These are phyloP conservation scores for Coffea eugenioides DNA, from an alignment of 257 asterid genomes.

Conservation along the genomic window DNA sequence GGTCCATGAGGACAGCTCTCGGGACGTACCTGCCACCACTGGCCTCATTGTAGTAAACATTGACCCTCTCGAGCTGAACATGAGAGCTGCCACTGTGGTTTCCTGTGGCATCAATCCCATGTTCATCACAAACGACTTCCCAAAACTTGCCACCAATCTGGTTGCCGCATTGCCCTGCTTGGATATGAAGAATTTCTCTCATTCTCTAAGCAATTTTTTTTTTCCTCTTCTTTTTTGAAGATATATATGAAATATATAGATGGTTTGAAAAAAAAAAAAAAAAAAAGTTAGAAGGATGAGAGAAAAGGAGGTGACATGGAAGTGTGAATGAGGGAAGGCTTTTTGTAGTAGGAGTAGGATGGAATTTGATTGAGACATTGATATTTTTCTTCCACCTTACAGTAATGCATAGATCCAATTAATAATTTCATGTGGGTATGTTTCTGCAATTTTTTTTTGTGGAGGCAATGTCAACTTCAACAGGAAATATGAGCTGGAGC, in stretches of 20 bases:
- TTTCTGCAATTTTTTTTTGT: conserved; percentile 16
- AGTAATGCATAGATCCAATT: conserved; percentile 23
- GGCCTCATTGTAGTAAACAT: conserved; percentile 70
- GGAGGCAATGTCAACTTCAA: conserved; percentile 49
- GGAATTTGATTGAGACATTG: conserved; percentile 42
- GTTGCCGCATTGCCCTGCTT: conserved; percentile 80
- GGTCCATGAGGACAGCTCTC: conserved; percentile 68
- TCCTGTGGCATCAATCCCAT: conserved; percentile 54
- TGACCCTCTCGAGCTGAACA: conserved; percentile 59
- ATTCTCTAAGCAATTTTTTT: conserved; percentile 14
- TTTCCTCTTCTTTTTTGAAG: neutral
- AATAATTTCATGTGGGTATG: conserved; percentile 55
- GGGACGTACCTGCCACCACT: conserved; percentile 74
- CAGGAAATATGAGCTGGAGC: conserved; percentile 56
- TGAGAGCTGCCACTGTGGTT: conserved; percentile 43
- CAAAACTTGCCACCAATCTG: conserved; percentile 77
- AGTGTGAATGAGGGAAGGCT: conserved; percentile 21
- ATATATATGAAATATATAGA: neutral
- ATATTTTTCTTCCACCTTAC: conserved; percentile 28
- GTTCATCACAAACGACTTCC: conserved; percentile 72
- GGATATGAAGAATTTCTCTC: conserved; percentile 77
- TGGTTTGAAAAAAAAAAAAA: neutral
- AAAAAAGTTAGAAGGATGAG: neutral
- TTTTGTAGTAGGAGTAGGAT: conserved; percentile 29
- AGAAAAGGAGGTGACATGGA: conserved; percentile 11